These are phyloP conservation scores for Ettlia oleoabundans DNA, from an alignment of 139 green algal species.

Conservation along the genomic window DNA sequence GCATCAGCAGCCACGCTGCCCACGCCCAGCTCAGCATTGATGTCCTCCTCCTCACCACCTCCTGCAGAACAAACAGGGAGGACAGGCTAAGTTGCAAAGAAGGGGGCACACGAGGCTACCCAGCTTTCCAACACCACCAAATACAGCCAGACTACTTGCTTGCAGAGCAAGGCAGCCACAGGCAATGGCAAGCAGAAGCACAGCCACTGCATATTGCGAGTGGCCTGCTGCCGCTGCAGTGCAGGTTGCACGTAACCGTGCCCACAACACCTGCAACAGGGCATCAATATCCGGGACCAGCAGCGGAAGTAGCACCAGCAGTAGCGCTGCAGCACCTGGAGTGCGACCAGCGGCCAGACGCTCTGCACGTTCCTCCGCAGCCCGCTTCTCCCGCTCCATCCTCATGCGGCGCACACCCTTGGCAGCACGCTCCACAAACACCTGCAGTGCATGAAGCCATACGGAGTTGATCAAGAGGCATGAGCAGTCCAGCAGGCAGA, in stretches of 20 bases:
- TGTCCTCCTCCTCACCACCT: conserved; percentile 62
- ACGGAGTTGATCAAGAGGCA: neutral
- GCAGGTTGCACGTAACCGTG: too few relatives aligned
- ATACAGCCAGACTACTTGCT: too few relatives aligned
- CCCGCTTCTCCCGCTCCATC: conserved; percentile 54
- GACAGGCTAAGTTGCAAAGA: neutral
- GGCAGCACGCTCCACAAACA: conserved; percentile 70
- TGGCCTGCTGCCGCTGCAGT: too few relatives aligned
- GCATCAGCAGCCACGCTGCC: conserved; percentile 68
- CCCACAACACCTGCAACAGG: too few relatives aligned
- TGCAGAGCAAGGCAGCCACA: too few relatives aligned
- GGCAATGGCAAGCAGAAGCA: too few relatives aligned
- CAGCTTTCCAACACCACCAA: too few relatives aligned
- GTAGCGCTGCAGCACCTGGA: neutral
- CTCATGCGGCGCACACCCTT: conserved; percentile 63
- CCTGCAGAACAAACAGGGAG: neutral
- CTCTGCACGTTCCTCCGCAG: conserved; percentile 49
- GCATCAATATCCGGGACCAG: too few relatives aligned
- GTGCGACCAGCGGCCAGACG: conserved; percentile 16
- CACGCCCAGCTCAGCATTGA: conserved; percentile 71
- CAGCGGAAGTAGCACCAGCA: neutral
- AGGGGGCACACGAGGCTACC: neutral
- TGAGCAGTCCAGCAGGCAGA: too few relatives aligned
- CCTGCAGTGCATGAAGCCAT: conserved; percentile 19
- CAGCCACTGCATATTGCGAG: too few relatives aligned